Evolutionary conservation across 495 filamentous ascomycete genomes (phyloP).

Genomic region (Penicillium tannophilum): DNA sequence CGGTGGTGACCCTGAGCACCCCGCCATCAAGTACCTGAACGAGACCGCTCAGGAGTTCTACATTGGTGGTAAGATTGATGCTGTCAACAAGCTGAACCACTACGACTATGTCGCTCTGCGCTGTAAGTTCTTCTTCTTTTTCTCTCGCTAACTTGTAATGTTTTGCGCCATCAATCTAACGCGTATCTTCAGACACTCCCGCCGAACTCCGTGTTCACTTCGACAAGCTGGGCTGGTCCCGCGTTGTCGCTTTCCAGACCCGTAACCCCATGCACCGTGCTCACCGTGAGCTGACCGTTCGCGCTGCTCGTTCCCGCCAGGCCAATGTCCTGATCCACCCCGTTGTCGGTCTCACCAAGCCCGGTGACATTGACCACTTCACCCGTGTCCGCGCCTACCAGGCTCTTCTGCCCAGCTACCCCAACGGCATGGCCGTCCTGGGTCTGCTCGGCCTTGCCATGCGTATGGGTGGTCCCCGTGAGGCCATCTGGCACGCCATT

Average conservation of each 20-base stretch:
- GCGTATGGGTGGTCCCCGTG: conserved; percentile 98
- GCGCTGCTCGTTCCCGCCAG: conserved; percentile 90
- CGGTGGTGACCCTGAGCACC: conserved; percentile 90
- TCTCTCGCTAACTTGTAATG: not conserved
- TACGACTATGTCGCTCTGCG: conserved; percentile 98
- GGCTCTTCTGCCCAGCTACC: conserved; percentile 94
- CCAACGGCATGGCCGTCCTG: conserved; percentile 98
- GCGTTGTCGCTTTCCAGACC: conserved; percentile 98
- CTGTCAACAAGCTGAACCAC: conserved; percentile 91
- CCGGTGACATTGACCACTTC: conserved; percentile 99
- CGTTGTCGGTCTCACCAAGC: conserved; percentile 97
- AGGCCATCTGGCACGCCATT: conserved; percentile 99
- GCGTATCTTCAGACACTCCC: conserved; percentile 68
- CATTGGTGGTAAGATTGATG: conserved; percentile 92
- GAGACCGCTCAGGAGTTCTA: conserved; percentile 81
- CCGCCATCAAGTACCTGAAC: conserved; percentile 87
- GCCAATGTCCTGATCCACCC: conserved; percentile 99
- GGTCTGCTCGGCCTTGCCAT: conserved; percentile 95
- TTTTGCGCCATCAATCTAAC: not conserved
- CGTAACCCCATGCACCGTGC: conserved; percentile 99
- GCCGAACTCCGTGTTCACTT: conserved; percentile 95
- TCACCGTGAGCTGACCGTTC: conserved; percentile 95
- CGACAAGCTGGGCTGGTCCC: conserved; percentile 97
- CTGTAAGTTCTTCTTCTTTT: conserved; percentile 59
- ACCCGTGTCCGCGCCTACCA: conserved; percentile 98